Base-by-base conservation (phyloP, 371 early-diverging fungal species). In the Circinella umbellata region DNA sequence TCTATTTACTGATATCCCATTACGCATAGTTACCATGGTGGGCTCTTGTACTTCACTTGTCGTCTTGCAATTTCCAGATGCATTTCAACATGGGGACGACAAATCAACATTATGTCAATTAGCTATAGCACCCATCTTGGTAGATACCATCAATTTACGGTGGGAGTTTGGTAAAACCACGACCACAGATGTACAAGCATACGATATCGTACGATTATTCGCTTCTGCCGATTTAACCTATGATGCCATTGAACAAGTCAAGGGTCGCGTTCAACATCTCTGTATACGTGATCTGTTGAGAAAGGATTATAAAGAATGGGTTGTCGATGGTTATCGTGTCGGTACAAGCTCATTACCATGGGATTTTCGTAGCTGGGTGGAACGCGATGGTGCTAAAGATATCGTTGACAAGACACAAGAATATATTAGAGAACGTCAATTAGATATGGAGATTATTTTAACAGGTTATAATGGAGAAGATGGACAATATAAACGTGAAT, bases 291-390 rank as follows among this genome's bases (percentile, higher is more conserved):
- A 92, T 68, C 81, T 94, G 1, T 71, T 94, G 48, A 78, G 90
- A n/a, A 89, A 89, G 68, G 94, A 94, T 75, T 94, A 92, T 78
- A 94, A 94, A 75, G 89, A 92, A 69, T 91, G 83, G 76, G 66
- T 76, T 4, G 76, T 75, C 4, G 69, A 77, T 36, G 76, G 78
- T 4, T 75, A 75, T 69, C 79, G 76, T 34, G 75, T 90, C 47
- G 94, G 94, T 4, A 91, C 93, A 55, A 85, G 86, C 54, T 86
- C 88, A 55, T 83, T 93, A 1, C 68, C 81, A 13, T 91, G 90
- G 80, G 64, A 81, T 46, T 72, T 93, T n/a, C 54, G 70, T 18
- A 85, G 78, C 20, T 90, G 90, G 86, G 66, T 76, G 1, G 76
- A 79, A 1, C 83, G 89, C 3, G 81, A 68, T n/a, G 76, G 79